These are phyloP conservation scores for Parsonsia alboflavescens DNA, from an alignment of 257 asterid species.

Conservation along the genomic window DNA sequence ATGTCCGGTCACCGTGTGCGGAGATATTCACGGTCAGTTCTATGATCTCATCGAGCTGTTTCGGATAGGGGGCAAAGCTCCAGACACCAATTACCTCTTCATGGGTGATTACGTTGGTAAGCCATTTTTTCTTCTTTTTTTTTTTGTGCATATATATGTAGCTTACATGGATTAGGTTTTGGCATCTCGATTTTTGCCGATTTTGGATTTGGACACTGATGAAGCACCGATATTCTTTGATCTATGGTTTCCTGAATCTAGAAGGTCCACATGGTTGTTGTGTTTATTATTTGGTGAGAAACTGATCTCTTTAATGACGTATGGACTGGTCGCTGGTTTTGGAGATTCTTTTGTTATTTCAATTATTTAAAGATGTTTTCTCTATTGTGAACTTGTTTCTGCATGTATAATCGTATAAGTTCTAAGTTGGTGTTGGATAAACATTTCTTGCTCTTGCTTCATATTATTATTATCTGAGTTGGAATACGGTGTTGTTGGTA, in stretches of 20 bases:
- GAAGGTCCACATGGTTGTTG: not conserved
- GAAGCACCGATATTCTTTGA: not conserved
- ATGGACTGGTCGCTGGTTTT: not conserved
- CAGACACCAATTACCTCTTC: conserved; percentile 80
- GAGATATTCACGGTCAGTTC: conserved; percentile 83
- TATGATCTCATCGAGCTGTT: conserved; percentile 85
- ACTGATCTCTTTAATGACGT: not conserved
- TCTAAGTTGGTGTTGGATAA: not conserved
- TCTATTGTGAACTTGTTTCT: not conserved
- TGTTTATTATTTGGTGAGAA: conserved; percentile 1
- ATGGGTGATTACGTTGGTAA: conserved; percentile 92
- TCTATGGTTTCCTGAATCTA: conserved; percentile 1
- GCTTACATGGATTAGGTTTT: not conserved
- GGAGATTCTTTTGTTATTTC: not conserved
- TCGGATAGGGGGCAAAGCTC: conserved; percentile 75
- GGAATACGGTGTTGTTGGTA: not conserved
- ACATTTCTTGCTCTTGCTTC: not conserved
- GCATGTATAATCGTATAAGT: not conserved
- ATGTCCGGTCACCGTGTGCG: conserved; percentile 93
- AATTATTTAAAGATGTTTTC: not conserved
- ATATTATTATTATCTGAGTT: not conserved
- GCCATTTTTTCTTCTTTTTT: conserved; percentile 15
- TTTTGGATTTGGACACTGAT: not conserved
- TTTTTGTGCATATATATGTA: not conserved
- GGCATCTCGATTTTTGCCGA: not conserved